These are phyloP conservation scores for Barnettozyma pratensis DNA, from an alignment of 805 yeast genomes.

Conservation along the genomic window DNA sequence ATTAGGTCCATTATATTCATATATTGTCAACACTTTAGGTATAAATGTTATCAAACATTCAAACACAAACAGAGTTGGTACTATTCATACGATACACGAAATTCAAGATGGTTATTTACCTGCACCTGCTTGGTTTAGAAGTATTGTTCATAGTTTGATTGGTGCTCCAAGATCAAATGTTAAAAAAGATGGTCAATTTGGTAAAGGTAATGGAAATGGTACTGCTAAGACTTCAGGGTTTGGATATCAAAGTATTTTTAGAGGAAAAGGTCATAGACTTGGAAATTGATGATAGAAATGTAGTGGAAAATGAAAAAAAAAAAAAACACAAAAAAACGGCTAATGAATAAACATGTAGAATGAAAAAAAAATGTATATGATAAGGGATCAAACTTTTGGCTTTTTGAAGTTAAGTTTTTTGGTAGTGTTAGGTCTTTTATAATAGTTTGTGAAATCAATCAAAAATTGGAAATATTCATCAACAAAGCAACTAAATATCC, in stretches of 20 bases:
- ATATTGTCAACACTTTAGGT: conserved; percentile 20
- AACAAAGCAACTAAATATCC: conserved; percentile 18
- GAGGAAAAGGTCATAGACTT: conserved; percentile 36
- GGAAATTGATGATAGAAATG: conserved; percentile 19
- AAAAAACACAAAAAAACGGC: no score
- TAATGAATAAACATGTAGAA: no score
- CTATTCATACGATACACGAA: conserved; percentile 26
- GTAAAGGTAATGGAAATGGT: conserved; percentile 1
- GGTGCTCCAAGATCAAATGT: conserved; percentile 9
- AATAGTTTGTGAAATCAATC: conserved; percentile 14
- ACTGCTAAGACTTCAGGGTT: conserved; percentile 12
- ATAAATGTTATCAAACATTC: conserved; percentile 18
- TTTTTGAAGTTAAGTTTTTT: not conserved
- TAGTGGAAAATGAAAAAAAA: no score
- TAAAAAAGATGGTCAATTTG: conserved; percentile 9
- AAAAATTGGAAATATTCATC: conserved; percentile 18
- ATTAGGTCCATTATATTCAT: conserved; percentile 35
- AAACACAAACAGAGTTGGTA: conserved; percentile 28
- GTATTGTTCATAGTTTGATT: conserved; percentile 20
- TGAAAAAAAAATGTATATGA: not conserved
- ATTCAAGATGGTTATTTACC: conserved; percentile 49
- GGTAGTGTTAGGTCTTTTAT: conserved; percentile 6
- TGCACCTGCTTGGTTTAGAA: conserved; percentile 46
- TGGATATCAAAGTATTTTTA: conserved; percentile 20
- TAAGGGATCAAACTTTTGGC: not conserved